Base-by-base conservation (phyloP, 805 yeast genomes). In the Hanseniaspora opuntiae region DNA sequence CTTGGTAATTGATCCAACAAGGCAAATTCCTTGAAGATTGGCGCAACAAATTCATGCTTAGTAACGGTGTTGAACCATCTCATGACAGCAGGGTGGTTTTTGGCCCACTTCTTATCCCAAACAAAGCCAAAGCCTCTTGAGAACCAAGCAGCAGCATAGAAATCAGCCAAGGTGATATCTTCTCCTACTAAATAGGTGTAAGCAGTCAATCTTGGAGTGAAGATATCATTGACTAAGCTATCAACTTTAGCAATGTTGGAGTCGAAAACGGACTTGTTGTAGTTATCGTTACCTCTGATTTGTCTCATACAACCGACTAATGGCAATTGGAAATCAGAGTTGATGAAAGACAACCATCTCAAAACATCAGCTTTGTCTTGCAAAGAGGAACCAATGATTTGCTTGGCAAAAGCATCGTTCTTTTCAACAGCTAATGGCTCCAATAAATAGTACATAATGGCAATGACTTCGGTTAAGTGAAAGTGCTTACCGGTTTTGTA, bases 331-430 rank as follows among this genome's bases (percentile, higher is more conserved):
- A 83, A 59, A 63, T 88, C 96, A 60, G 79, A 63, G 76, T 83
- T 86, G 66, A 79, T 71, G 60, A 84, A 73, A 9, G 95, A 84
- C 65, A 81, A 61, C 93, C 94, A 87, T 71, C 73, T 81, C 62
- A 86, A 66, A 63, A 88, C 73, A 57, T 65, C 64, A 56, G 68
- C 86, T 65, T 78, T 74, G 67, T 78, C 76, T 66, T 96, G 97
- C 58, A 77, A 72, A 58, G 83, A 74, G 54, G 59, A 44, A 9
- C 59, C 56, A 52, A 61, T 16, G 11, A 52, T 25, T 35, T 52
- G 36, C 14, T 24, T 30, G 32, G 55, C 55, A 32, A 52, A 52
- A 14, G 52, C 32, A 37, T 44, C 54, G 56, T 67, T 66, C 69
- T 86, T 78, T 59, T 78, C 78, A 42, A 58, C 63, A 55, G 76